Evolutionary conservation across 345 rosid genomes (phyloP).

Genomic region (Trapa bicornis): DNA sequence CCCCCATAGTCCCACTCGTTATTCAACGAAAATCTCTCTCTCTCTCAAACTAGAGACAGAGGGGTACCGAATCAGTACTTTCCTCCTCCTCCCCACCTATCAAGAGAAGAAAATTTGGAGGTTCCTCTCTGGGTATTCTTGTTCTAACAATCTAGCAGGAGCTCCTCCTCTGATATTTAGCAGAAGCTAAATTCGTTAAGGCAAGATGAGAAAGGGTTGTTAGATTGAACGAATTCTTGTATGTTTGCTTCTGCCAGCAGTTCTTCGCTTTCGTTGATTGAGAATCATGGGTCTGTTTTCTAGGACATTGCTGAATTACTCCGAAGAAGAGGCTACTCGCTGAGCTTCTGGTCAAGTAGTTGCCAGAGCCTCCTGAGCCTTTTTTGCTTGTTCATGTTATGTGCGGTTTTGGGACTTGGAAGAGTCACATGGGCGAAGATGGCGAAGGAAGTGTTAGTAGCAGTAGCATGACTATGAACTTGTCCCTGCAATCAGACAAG

Average conservation of each 20-base stretch:
- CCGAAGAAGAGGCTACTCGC: not conserved
- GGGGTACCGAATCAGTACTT: not conserved
- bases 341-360: not conserved
- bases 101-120: not conserved
- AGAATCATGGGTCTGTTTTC: not conserved
- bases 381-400: not conserved
- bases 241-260: not conserved
- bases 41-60: conserved; percentile 1
- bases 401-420: not conserved
- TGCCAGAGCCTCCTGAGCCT: not conserved
- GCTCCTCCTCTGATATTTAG: no score
- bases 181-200: not conserved
- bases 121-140: not conserved
- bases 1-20: not conserved
- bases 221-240: not conserved
- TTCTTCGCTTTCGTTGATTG: not conserved
- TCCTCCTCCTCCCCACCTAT: not conserved
- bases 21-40: not conserved
- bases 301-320: conserved; percentile 4
- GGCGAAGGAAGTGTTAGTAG: conserved; percentile 25
- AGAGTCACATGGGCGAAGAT: conserved; percentile 40
- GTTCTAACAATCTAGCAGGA: not conserved
- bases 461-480: conserved; percentile 37
- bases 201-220: not conserved
- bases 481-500: conserved; percentile 45